Percentiles rank a stretch among this genome's conserved stretches.
These are phyloP conservation scores for Pyrenopolyporus hunteri DNA, from an alignment of 495 filamentous ascomycete genomes.

Conservation along the genomic window DNA sequence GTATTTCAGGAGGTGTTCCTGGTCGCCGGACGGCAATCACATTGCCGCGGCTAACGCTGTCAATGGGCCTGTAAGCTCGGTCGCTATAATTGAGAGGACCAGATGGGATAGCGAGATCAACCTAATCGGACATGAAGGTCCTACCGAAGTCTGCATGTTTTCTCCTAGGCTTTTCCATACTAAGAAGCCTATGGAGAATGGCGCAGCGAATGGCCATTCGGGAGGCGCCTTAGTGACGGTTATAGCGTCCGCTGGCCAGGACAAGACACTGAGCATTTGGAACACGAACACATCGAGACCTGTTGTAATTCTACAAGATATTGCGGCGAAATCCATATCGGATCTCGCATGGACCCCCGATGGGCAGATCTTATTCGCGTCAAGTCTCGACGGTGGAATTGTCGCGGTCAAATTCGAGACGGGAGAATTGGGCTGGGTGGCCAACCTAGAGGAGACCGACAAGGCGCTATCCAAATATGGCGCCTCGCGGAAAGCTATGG, in stretches of 20 bases:
- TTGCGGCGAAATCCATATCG: constrained; percentile 87
- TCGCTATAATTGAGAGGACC: constrained; percentile 91
- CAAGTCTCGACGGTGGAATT: constrained; percentile 87
- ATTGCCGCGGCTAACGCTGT: constrained; percentile 97
- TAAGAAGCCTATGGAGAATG: constrained; percentile 61
- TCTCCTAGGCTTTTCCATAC: constrained; percentile 85
- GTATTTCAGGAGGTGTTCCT: constrained; percentile 95
- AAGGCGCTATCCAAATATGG: constrained; percentile 91
- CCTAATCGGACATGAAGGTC: constrained; percentile 94
- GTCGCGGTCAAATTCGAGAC: constrained; percentile 64
- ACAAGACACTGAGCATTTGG: constrained; percentile 95
- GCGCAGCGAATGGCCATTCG: constrained; percentile 39
- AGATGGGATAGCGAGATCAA: constrained; percentile 97
- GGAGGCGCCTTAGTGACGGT: constrained; percentile 76
- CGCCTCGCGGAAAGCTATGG: constrained; percentile 80
- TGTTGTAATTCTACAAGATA: constrained; percentile 83
- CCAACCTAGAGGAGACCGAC: constrained; percentile 81
- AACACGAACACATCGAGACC: constrained; percentile 93
- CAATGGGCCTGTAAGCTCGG: constrained; percentile 95
- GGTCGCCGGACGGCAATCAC: constrained; percentile 96
- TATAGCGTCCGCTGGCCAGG: constrained; percentile 94
- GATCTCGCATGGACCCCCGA: constrained; percentile 96
- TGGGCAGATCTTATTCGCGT: constrained; percentile 82
- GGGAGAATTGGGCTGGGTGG: constrained; percentile 60
- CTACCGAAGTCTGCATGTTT: constrained; percentile 96